Conservation (phyloP, 2,329 filamentous ascomycete species). For the Tolypocladium tropicale region DNA sequence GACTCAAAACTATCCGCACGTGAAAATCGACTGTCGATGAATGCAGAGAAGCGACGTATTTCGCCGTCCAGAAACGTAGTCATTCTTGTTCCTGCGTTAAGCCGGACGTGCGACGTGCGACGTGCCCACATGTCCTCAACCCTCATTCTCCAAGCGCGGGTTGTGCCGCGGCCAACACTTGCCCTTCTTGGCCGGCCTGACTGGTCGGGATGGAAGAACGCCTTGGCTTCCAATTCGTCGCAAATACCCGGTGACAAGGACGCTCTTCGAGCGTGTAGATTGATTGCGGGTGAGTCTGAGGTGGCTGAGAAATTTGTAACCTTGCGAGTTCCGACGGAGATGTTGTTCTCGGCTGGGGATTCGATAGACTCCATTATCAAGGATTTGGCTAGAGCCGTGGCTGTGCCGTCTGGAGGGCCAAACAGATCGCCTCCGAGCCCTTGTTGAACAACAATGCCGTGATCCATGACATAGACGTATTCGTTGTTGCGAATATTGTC, state of each 20-base stretch:
- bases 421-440: constrained; percentile 28
- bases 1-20: not conserved
- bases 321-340: not conserved
- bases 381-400: not conserved
- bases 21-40: constrained; percentile 3
- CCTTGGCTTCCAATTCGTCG: not conserved
- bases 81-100: not conserved
- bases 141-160: not conserved
- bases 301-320: not conserved
- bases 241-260: not conserved
- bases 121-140: not conserved
- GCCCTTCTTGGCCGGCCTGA: not conserved
- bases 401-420: not conserved
- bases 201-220: not conserved
- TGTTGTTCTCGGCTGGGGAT: not conserved
- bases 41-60: constrained; percentile 1
- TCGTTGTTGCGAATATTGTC: constrained; percentile 63
- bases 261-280: not conserved
- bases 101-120: not conserved
- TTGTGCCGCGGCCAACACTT: not conserved
- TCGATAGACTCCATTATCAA: not conserved
- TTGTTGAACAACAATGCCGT: constrained; percentile 56
- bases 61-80: constrained; percentile 1
- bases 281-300: not conserved
- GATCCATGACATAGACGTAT: constrained; percentile 70